These are phyloP conservation scores for Ceratobasidium sp. DNA, from an alignment of 1,284 basidiomycete genomes.

Conservation along the genomic window DNA sequence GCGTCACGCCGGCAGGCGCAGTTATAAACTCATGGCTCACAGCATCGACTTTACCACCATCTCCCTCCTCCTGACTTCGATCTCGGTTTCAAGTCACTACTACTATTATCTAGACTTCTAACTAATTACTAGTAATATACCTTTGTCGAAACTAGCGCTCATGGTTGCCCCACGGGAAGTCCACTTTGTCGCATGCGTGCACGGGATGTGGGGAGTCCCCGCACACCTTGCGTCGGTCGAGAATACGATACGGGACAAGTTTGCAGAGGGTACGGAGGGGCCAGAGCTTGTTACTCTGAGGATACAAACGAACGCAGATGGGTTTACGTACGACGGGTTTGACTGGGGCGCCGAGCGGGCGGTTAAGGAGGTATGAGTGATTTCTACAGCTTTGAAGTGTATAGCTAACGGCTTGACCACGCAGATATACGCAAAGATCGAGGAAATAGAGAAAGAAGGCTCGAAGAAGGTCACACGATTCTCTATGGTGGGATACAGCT, in stretches of 20 bases:
- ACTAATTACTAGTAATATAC: slow-evolving; percentile 8
- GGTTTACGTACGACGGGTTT: slow-evolving; percentile 79
- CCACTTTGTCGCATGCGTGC: slow-evolving; percentile 79
- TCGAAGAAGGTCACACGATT: slow-evolving; percentile 73
- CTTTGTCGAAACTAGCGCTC: neutral
- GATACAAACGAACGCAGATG: slow-evolving; percentile 68
- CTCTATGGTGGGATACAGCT: slow-evolving; percentile 82
- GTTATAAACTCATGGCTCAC: neutral
- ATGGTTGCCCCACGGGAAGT: slow-evolving; percentile 46
- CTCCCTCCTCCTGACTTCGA: neutral
- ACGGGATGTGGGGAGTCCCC: slow-evolving; percentile 89
- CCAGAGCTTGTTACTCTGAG: slow-evolving; percentile 66
- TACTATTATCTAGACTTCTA: neutral
- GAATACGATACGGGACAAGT: slow-evolving; percentile 61
- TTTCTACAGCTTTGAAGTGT: slow-evolving; percentile 51
- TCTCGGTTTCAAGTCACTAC: neutral
- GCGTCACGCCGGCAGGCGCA: slow-evolving; percentile 10
- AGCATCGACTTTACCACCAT: neutral
- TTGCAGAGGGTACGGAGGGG: slow-evolving; percentile 42
- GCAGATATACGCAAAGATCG: slow-evolving; percentile 69
- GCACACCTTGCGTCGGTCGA: slow-evolving; percentile 55
- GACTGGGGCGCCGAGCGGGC: slow-evolving; percentile 81
- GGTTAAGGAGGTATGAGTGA: slow-evolving; percentile 70
- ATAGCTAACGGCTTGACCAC: slow-evolving; percentile 20
- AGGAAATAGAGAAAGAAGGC: slow-evolving; percentile 65